Conservation (phyloP, 1,284 basidiomycete species). For the Sutorius eximius region DNA sequence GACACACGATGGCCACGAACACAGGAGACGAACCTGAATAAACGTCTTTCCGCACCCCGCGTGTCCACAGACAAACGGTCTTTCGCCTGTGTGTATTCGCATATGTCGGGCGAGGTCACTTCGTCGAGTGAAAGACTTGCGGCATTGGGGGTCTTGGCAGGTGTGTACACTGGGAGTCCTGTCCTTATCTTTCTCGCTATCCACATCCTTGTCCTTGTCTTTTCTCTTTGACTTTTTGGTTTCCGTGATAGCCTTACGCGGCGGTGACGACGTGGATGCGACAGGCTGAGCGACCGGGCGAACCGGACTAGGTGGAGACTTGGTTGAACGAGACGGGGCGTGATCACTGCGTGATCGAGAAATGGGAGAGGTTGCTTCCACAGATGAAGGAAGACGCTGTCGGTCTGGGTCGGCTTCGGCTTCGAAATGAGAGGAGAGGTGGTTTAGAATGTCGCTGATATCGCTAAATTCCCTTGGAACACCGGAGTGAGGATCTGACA, state of each 20-base stretch:
- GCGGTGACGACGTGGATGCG: constrained; percentile 35
- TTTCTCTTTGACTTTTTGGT: constrained; percentile 43
- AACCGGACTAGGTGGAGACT: constrained; percentile 33
- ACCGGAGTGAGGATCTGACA: constrained; percentile 41
- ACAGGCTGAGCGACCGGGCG: constrained; percentile 36
- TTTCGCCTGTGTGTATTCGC: constrained; percentile 87
- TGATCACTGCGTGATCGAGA: constrained; percentile 34
- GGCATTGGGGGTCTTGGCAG: constrained; percentile 65
- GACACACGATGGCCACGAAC: neutral
- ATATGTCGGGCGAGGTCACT: constrained; percentile 79
- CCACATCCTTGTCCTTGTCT: constrained; percentile 25
- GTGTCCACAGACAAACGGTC: constrained; percentile 74
- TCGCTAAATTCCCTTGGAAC: constrained; percentile 62
- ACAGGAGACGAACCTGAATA: constrained; percentile 62
- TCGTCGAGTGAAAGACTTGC: constrained; percentile 72
- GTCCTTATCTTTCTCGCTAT: constrained; percentile 40
- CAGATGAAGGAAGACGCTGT: constrained; percentile 32
- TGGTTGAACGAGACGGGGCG: constrained; percentile 23
- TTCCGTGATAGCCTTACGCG: constrained; percentile 20
- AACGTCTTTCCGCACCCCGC: constrained; percentile 79
- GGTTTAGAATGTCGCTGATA: constrained; percentile 71
- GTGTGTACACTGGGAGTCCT: constrained; percentile 41
- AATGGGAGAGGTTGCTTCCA: constrained; percentile 29
- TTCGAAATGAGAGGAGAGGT: constrained; percentile 68
- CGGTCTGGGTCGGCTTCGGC: constrained; percentile 46